Conservation (phyloP, 306 rosid genomes). For the Luffa acutangula region DNA sequence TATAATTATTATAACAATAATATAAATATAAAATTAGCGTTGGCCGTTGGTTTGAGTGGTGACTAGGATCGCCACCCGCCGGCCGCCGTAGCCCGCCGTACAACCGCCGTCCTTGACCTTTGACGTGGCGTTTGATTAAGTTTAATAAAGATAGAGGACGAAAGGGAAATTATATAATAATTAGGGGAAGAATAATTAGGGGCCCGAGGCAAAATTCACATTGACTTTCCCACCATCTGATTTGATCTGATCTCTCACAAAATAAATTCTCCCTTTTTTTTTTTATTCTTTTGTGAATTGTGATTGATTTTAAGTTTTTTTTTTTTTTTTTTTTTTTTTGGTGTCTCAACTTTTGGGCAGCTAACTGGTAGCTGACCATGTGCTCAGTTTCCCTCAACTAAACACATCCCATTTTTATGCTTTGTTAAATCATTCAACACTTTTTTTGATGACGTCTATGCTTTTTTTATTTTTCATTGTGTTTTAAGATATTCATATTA, state of each 20-base stretch:
- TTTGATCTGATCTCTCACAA: background rate
- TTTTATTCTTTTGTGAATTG: background rate
- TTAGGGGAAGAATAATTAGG: conserved; percentile 50
- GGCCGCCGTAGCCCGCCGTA: conserved; percentile 38
- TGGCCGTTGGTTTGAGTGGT: background rate
- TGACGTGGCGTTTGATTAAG: background rate
- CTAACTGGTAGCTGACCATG: conserved; percentile 10
- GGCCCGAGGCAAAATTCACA: conserved; percentile 60
- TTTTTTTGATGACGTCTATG: background rate
- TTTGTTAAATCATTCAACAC: background rate
- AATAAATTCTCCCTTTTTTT: background rate
- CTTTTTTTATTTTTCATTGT: background rate
- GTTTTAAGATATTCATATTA: background rate
- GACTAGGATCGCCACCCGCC: background rate
- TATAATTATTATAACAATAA: background rate
- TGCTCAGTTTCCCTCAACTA: conserved; percentile 1
- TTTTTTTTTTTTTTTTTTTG: background rate
- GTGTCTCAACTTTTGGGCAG: conserved; percentile 6
- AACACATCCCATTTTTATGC: conserved; percentile 1
- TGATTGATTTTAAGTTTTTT: background rate
- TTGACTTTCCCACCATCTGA: conserved; percentile 16
- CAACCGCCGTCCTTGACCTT: conserved; percentile 18
- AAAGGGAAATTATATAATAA: background rate
- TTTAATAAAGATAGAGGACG: background rate
- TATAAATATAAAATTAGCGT: background rate